Base-by-base conservation (phyloP, 2,329 filamentous ascomycete genomes). In the Trichoderma sp. region DNA sequence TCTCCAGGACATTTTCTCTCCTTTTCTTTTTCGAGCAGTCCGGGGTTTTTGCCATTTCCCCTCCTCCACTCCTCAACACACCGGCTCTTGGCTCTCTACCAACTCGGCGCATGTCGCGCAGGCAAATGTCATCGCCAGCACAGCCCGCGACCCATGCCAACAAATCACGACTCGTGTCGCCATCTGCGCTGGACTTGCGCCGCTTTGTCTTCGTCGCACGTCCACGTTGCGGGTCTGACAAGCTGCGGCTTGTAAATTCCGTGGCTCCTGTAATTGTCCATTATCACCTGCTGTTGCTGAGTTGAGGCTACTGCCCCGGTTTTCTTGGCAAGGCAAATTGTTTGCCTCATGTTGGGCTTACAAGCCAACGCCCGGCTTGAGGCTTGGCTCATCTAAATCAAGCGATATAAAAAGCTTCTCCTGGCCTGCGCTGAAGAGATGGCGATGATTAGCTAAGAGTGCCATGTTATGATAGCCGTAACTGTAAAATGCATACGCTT, bases 171-270 rank as follows among this genome's bases (percentile, higher is more conserved):
- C 14, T 16, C 27, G 29, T 47, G 10, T 47, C 29, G n/a, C 27
- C 37, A 35, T 47, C 63, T 21, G 60, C 47, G 16, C 37, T 33
- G 8, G 53, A 49, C 63, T 66, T 49, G 37, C n/a, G 8, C 47
- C 53, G 63, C 55, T 58, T 58, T 37, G 53, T 49, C 55, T 58
- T 58, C 29, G 53, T 49, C 29, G 55, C 63, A 66, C 5, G 53
- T 49, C 63, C 63, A 58, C 63, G 53, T 58, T 31, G 63, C 27
- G 27, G n/a, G 14, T 58, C 40, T 58, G 53, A 29, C 58, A 8
- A 52, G 29, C 35, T 57, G 33, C 52, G 27, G 35, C 52, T 40
- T 31, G 43, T 57, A 29, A 19, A 37, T n/a, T 66, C n/a, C 29
- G 53, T 66, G 53, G 53, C 53, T 55, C 52, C 35, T 43, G 40